Percentiles rank a stretch among this genome's conserved stretches.
phyloP scores from a whole-genome alignment of 176 grass and related monocot genomes.

The Zoysia japonica region DNA sequence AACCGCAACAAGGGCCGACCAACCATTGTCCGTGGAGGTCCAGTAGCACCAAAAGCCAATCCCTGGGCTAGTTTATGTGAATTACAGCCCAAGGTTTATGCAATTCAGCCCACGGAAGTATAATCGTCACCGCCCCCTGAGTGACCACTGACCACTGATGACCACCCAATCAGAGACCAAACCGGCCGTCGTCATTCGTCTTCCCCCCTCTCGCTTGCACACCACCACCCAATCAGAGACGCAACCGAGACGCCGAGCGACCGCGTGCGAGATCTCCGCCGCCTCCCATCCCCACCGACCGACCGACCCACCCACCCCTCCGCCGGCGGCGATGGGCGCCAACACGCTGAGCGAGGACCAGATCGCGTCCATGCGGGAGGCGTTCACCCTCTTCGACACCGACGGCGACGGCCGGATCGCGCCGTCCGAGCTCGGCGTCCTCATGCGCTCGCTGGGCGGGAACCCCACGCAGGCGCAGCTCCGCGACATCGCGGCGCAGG shows the following conservation, averaged over 20 bases:
- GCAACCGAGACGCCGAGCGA: not conserved
- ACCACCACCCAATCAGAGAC: not conserved
- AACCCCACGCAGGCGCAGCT: slow-evolving; percentile 97
- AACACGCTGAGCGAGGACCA: slow-evolving; percentile 86
- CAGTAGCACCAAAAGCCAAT: no score
- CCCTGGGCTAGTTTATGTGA: no score
- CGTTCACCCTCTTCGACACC: slow-evolving; percentile 93
- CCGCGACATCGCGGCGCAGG: slow-evolving; percentile 63
- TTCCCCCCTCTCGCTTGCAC: not conserved
- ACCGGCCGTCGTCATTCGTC: not conserved
- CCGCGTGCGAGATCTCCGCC: slow-evolving; percentile 23
- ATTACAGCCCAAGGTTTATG: no score
- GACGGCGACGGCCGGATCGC: slow-evolving; percentile 92
- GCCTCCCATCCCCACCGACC: slow-evolving; percentile 3
- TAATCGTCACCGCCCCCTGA: not conserved
- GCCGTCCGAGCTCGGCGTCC: slow-evolving; percentile 80
- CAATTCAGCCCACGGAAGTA: no score
- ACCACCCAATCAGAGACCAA: not conserved
- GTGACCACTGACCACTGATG: no score
- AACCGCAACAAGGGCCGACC: no score
- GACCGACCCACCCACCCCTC: not conserved
- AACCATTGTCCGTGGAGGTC: no score
- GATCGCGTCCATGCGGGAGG: slow-evolving; percentile 92
- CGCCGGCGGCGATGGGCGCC: slow-evolving; percentile 56
- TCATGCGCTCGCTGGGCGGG: slow-evolving; percentile 86